Evolutionary conservation across 441 rosid species (phyloP), one percentile per base, ranked within the genome.

Genomic region (Populus hybrid): DNA sequence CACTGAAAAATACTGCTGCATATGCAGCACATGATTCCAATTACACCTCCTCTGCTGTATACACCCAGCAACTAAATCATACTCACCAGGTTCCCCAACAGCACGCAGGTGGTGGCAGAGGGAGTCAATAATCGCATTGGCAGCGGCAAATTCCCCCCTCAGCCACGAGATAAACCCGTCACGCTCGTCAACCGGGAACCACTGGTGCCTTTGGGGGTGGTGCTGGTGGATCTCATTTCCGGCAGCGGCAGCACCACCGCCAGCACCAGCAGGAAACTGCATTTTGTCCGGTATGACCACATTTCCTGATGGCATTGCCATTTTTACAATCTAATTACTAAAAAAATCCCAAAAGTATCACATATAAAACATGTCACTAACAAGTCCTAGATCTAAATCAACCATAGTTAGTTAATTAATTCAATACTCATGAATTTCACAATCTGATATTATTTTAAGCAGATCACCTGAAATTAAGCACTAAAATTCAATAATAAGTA

Each of bases 261-360:
- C 78, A 59, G 76, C 84, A 10, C 67, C 80, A 7, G 75, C 65
- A 10, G 91, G 87, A 77, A 84, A 87, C 90, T 89, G 95, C 82
- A 87, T 87, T 84, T 90, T 87, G 70, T 93, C 94, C 23, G 90
- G 73, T 2, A 86, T 67, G 64, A 83, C 83, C 81, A 84, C 91
- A 84, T 86, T 90, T 59, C 92, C 95, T 64, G 89, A 86, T 74
- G 96, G 94, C 97, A 95, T 91, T 89, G 97, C 90, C 98, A 92
- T 93, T 76, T 42, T 71, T 40, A 72, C 29, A 61, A 69, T 73
- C 36, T 11, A 72, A 23, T 21, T 31, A 50, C 69, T 65, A 26
- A 40, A 68, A 67, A 63, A 14, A 31, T 71, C 24, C 56, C 59
- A 71, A 77, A 14, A 18, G 70, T 74, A 71, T 20, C 65, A 73